Base-by-base conservation (phyloP, 2,329 filamentous ascomycete genomes). In the Cytospora piceae region DNA sequence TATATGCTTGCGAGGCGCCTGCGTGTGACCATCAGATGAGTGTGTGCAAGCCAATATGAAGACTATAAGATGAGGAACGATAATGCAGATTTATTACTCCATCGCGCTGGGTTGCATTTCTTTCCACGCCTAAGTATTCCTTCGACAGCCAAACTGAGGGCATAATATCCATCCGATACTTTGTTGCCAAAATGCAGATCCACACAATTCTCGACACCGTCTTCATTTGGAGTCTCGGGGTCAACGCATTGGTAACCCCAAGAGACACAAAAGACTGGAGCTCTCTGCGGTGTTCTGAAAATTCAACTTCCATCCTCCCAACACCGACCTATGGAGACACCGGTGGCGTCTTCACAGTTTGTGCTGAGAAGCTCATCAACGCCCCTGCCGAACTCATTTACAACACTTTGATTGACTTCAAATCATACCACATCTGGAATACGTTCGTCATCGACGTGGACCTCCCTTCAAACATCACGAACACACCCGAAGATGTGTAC, bases 371-470 rank as follows among this genome's bases (percentile, higher is more conserved):
- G 3, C 12, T 70, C 15, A 71, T 74, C 65, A 46, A 66, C 60
- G 70, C 72, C 1, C 49, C 66, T 0, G 63, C 64, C 0, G 57
- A 63, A 2, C 32, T 57, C n/a, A 64, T 71, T 11, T 70, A 72
- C 62, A 60, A 69, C 32, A 68, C 70, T 31, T 58, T 74, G 3
- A 67, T 74, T 22, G 70, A 73, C 54, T 74, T 71, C 69, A 57
- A 63, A 27, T 68, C 70, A 0, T 75, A 74, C 58, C 42, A 54
- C 1, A 14, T 14, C 17, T 75, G 73, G 73, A 74, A 73, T 66
- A 67, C 69, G 4, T 75, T 74, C 64, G 70, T 74, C 32, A 49
- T 69, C 32, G 54, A 68, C 24, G 70, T 74, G 7, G 64, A 53
- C 1, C 54, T 73, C 5, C 70, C 73, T 0, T 4, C 53, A 1